Base-by-base conservation (phyloP, 345 rosid species). In the Acer campestre region DNA sequence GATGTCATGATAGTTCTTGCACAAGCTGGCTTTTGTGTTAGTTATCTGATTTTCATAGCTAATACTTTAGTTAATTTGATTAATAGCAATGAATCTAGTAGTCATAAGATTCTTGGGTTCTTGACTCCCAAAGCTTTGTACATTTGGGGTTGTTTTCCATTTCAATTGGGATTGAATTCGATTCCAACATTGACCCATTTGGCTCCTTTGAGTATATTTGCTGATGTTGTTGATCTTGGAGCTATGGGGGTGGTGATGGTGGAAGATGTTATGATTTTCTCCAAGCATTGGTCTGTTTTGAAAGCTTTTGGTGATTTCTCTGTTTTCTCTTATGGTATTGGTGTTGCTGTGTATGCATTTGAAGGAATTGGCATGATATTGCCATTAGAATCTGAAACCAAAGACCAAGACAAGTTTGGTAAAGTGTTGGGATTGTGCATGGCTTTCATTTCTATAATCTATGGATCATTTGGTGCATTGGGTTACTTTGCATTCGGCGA, bases 141-240 rank as follows among this genome's bases (percentile, higher is more conserved):
- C 71, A 73, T 87, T 64, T 90, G 94, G 92, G 90, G 85, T 0
- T 90, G 92, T 77, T 91, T 93, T 51, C 97, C 94, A 10, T 91
- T 93, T 70, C 95, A 93, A 75, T 84, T 93, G 35, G 95, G 93
- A 42, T 82, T 93, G 75, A 91, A 84, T 80, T 91, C 95, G 10
- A 86, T 93, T 67, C 85, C 90, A 16, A 79, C 90, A 2, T 72
- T 91, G 73, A 91, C 97, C 73, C 93, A 86, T 81, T 75, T 90
- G 76, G 97, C 97, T 23, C 95, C 95, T 74, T 68, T 93, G 86
- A 93, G 97, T 76, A 90, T 93, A 23, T 91, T 93, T 75, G 94
- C 95, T 25, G 97, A 91, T 77, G 65, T 91, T 17, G 93, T 89
- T 5, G 97, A 93, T 75, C 86, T 93, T 0, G 94, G 81, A 4